Evolutionary conservation across 129 eudicot genomes (phyloP), one percentile per base, ranked within the genome.

Genomic region (Chrysanthemum makinoi): DNA sequence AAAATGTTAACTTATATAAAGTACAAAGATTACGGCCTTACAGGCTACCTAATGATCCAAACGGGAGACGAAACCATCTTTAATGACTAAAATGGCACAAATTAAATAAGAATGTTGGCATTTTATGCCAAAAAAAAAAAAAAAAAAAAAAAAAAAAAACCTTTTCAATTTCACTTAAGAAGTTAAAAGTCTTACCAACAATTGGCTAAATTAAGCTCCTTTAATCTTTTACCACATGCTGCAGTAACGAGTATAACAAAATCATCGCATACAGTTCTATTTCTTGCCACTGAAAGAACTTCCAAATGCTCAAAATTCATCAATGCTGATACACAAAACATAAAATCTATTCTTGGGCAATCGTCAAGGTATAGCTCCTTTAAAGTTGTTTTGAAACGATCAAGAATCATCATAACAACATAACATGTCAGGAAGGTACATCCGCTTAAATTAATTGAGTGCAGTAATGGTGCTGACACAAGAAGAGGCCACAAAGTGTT

Each of bases 281-380:
- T 66, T 63, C 83, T 83, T 16, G 94, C 94, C 65, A 87, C 86
- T 17, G 89, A 84, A 48, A 87, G 69, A 18, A 87, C 85, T 80
- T 87, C 87, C 82, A 87, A 75, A 75, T 51, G 62, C 10, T 76
- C 15, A 63, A 87, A 69, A 35, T 84, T 80, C 72, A 26, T 18
- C 20, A 87, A 14, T 54, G 84, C 80, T 51, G 82, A 70, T 66
- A 70, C 13, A 49, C 71, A 64, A 72, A 3, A 61, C 63, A 5
- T 65, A 46, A 89, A 80, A 58, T 84, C 75, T 71, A 84, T 71
- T 67, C 65, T 48, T 56, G 17, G 63, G 76, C 94, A 87, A 17
- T 75, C 75, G 55, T 84, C 94, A 69, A 87, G 53, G 26, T 75
- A 80, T 18, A 87, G 83, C 72, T 87, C 94, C 73, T 66, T 82